A percentile compares a stretch with the other conserved stretches of the same genome.
These are phyloP conservation scores for Plenodomus biglobosus DNA, from an alignment of 2,329 filamentous ascomycete species.

Conservation along the genomic window DNA sequence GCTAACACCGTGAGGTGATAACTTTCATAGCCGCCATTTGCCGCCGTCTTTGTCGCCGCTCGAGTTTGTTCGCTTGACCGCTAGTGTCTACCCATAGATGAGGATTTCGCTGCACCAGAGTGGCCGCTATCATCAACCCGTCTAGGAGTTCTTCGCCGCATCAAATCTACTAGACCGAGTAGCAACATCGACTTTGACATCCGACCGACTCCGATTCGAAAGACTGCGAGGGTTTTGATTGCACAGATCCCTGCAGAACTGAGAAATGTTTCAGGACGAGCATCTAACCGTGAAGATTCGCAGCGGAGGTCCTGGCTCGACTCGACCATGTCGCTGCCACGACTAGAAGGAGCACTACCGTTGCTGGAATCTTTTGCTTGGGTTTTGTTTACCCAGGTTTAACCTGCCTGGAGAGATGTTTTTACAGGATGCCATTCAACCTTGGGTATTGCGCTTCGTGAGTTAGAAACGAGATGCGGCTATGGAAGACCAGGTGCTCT, in stretches of 20 bases:
- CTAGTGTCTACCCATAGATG: too few species aligned
- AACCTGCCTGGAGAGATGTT: constrained; percentile 2
- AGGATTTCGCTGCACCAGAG: too few species aligned
- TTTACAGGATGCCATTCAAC: constrained; percentile 1
- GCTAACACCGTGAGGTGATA: neutral
- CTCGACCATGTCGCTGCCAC: constrained; percentile 1
- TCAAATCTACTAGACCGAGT: neutral
- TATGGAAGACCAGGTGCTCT: neutral
- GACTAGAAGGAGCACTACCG: neutral
- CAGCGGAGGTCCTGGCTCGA: neutral
- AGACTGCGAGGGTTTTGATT: constrained; percentile 1
- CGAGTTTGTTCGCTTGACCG: too few species aligned
- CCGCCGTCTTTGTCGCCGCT: too few species aligned
- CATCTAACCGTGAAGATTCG: constrained; percentile 1
- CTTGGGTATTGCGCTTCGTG: neutral
- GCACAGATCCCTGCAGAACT: constrained; percentile 1
- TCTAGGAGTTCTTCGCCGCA: neutral
- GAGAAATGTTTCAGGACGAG: constrained; percentile 1
- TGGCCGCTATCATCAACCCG: neutral
- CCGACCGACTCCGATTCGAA: neutral
- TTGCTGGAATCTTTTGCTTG: neutral
- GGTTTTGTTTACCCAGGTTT: constrained; percentile 2
- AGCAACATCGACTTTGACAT: neutral
- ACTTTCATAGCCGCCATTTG: too few species aligned
- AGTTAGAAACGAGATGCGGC: neutral